Conservation (phyloP, 352 stramenopile species). For the Globisporangium radiosum region DNA sequence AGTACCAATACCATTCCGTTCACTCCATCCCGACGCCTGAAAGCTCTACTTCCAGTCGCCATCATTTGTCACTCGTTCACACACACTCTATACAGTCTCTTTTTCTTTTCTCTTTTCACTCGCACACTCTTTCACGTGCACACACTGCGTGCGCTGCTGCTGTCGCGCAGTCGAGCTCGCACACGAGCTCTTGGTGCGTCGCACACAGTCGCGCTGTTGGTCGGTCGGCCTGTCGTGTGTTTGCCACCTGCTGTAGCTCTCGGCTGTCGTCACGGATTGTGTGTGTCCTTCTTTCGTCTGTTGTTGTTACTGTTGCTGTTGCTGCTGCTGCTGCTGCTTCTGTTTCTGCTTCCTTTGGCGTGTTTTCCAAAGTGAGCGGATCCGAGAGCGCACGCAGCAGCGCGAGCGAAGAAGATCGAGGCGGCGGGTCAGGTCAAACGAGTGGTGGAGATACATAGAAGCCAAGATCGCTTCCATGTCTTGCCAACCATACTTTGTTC, state of each 20-base stretch:
- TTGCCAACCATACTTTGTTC: too few relatives aligned
- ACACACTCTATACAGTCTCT: conserved; percentile 6
- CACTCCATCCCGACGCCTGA: conserved; percentile 2
- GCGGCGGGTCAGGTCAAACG: too few relatives aligned
- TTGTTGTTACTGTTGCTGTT: not conserved
- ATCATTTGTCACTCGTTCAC: conserved; percentile 1
- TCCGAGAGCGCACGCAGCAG: not conserved
- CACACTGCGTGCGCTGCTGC: not conserved
- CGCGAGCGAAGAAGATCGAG: not conserved
- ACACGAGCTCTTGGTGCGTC: not conserved
- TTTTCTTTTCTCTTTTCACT: conserved; percentile 1
- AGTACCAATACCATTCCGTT: conserved; percentile 5
- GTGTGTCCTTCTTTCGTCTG: not conserved
- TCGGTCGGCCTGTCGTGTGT: not conserved
- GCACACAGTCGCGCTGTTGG: not conserved
- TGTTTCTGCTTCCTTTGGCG: not conserved
- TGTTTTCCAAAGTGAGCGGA: not conserved
- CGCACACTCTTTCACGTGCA: conserved; percentile 2
- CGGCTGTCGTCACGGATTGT: not conserved
- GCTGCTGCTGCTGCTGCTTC: not conserved
- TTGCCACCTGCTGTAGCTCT: not conserved
- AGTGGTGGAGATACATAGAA: not conserved
- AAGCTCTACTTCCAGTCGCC: conserved; percentile 3
- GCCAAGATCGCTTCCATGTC: not conserved
- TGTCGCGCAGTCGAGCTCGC: not conserved